Base-by-base conservation (phyloP, 208 protist species). In the Naegleria lovaniensis region DNA sequence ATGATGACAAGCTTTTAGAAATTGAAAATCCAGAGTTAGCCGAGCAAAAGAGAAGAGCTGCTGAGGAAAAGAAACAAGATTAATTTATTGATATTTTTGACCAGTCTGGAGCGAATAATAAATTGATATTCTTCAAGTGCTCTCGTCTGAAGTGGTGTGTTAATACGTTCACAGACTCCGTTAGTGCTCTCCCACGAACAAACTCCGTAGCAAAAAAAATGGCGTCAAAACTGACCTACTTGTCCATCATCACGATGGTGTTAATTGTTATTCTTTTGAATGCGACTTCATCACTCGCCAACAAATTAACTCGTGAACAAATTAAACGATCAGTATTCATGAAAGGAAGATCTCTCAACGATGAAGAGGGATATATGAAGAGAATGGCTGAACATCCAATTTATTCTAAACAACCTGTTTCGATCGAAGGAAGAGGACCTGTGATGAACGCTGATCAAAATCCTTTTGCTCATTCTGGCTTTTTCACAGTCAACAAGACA, bases 1-100 rank as follows among this genome's bases (percentile, higher is more conserved):
- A 33, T 43, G 86, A 89, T n/a, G 86, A 89, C 22, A 67, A 67
- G 1, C 55, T 67, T 67, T 67, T 67, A 67, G 55, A 67, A 13
- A 29, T 67, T 29, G 55, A 67, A 29, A 29, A 67, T 67, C 55
- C 55, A 67, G 55, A 67, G 13, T 19, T 67, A 4, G 55, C 55
- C 19, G 55, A 67, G 22, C 11, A 67, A 29, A 67, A 67, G 55
- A 67, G 19, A 29, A 15, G 19, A 67, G 55, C 55, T 22, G 55
- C 55, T 29, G 22, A 67, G 22, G 55, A 67, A 67, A 29, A 67
- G 22, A 67, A 67, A 67, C 55, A 67, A 67, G 55, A 67, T 29
- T 67, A 67, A 67, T 29, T 67, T 67, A 67, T 29, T 67, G 5
- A 58, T 58, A n/a, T n/a, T n/a, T n/a, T n/a, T n/a, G n/a, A n/a